Conservation (phyloP, 2,329 filamentous ascomycete species). For the Beauveria medogensis region DNA sequence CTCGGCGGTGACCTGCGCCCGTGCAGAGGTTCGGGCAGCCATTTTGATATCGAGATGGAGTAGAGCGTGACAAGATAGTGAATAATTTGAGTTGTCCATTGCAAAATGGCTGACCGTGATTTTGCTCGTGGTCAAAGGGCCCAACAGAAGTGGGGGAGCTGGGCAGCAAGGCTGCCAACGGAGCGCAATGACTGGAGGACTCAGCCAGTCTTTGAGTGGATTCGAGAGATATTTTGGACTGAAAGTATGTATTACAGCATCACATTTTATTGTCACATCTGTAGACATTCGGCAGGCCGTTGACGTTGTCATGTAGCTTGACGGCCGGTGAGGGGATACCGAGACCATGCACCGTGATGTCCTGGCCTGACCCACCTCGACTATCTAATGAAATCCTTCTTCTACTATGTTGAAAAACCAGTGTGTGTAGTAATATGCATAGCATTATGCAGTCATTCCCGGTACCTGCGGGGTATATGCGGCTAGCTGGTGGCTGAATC, state of each 20-base stretch:
- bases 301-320: background rate
- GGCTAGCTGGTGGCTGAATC: background rate
- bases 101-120: background rate
- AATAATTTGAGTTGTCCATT: background rate
- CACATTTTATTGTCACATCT: background rate
- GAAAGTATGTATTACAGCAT: background rate
- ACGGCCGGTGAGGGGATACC: background rate
- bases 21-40: conserved; percentile 16
- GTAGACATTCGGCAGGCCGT: background rate
- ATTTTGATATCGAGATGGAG: background rate
- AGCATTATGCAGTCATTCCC: background rate
- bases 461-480: background rate
- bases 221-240: background rate
- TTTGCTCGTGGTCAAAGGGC: conserved; percentile 2
- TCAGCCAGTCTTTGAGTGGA: background rate
- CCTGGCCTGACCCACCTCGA: conserved; percentile 2
- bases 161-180: no score
- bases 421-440: background rate
- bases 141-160: conserved; percentile 6
- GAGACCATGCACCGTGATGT: conserved; percentile 10
- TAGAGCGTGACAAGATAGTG: background rate
- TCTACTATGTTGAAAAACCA: background rate
- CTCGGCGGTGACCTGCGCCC: conserved; percentile 18
- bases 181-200: background rate
- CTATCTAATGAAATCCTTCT: background rate